phyloP scores from a whole-genome alignment of 352 stramenopile genomes.

The Globisporangium spinosum region DNA sequence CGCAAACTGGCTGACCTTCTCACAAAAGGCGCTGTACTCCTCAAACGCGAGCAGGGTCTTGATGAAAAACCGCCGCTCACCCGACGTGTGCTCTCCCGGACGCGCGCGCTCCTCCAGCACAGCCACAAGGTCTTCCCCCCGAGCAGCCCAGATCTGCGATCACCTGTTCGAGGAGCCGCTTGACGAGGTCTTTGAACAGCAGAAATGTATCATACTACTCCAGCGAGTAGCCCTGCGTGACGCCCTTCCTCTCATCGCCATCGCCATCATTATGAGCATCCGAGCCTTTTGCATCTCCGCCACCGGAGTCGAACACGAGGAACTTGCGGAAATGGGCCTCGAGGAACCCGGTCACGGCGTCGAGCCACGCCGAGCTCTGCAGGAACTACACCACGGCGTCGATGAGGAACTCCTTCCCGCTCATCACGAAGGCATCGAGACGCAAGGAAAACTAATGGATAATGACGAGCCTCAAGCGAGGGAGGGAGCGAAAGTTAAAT shows the following conservation, averaged over 20 bases:
- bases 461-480: neutral
- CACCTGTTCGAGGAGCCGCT: slow-evolving; percentile 56
- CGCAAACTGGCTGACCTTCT: slow-evolving; percentile 53
- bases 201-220: slow-evolving; percentile 67
- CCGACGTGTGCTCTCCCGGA: slow-evolving; percentile 28
- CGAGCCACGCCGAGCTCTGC: slow-evolving; percentile 46
- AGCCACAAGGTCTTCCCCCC: slow-evolving; percentile 43
- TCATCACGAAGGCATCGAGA: slow-evolving; percentile 15
- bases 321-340: slow-evolving; percentile 55
- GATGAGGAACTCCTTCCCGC: slow-evolving; percentile 68
- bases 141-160: slow-evolving; percentile 60
- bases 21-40: slow-evolving; percentile 57
- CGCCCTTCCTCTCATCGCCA: slow-evolving; percentile 15
- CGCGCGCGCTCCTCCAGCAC: slow-evolving; percentile 42
- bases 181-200: slow-evolving; percentile 67
- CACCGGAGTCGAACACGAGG: slow-evolving; percentile 6
- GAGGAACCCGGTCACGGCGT: slow-evolving; percentile 51
- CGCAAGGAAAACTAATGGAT: too few species aligned
- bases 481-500: neutral
- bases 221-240: slow-evolving; percentile 36
- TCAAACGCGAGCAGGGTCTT: slow-evolving; percentile 73
- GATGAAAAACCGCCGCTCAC: slow-evolving; percentile 59
- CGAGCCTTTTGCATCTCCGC: too few species aligned
- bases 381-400: slow-evolving; percentile 73
- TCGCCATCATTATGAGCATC: neutral